phyloP scores from a whole-genome alignment of 805 yeast genomes.

The Grigorovia humatica region DNA sequence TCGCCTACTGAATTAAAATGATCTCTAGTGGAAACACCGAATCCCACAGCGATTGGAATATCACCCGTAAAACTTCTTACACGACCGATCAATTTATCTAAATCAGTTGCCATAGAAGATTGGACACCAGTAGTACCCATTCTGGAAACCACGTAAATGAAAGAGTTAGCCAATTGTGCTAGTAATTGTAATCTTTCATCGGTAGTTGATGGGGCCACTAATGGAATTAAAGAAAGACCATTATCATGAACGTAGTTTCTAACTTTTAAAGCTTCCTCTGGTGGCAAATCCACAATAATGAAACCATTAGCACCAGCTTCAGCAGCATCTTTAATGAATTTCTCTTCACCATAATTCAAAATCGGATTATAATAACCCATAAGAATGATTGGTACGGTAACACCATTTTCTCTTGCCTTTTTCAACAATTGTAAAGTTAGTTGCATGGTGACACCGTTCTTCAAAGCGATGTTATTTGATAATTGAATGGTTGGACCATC shows the following conservation, averaged over 20 bases:
- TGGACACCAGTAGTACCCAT: slow-evolving; percentile 96
- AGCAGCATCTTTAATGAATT: slow-evolving; percentile 67
- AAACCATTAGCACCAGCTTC: slow-evolving; percentile 92
- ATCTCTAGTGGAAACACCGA: slow-evolving; percentile 91
- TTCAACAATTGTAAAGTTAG: slow-evolving; percentile 61
- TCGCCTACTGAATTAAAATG: slow-evolving; percentile 74
- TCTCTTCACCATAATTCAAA: slow-evolving; percentile 77
- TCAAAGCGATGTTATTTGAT: slow-evolving; percentile 73
- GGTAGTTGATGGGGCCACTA: slow-evolving; percentile 94
- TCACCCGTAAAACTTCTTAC: slow-evolving; percentile 69
- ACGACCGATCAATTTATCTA: slow-evolving; percentile 58
- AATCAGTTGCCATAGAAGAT: slow-evolving; percentile 49
- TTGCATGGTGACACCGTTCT: slow-evolving; percentile 68
- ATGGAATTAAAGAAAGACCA: slow-evolving; percentile 79
- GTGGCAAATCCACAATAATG: slow-evolving; percentile 92
- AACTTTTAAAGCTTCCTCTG: slow-evolving; percentile 89
- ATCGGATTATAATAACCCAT: slow-evolving; percentile 99
- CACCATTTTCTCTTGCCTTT: slow-evolving; percentile 72
- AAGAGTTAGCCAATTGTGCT: slow-evolving; percentile 84
- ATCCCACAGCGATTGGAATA: slow-evolving; percentile 88
- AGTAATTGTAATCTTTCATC: slow-evolving; percentile 74
- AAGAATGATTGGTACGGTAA: slow-evolving; percentile 76
- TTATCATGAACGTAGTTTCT: slow-evolving; percentile 57
- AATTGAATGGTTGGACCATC: slow-evolving; percentile 96
- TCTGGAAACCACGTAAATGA: slow-evolving; percentile 90